These are phyloP conservation scores for Epichloe bromicola DNA, from an alignment of 2,329 filamentous ascomycete genomes.

Conservation along the genomic window DNA sequence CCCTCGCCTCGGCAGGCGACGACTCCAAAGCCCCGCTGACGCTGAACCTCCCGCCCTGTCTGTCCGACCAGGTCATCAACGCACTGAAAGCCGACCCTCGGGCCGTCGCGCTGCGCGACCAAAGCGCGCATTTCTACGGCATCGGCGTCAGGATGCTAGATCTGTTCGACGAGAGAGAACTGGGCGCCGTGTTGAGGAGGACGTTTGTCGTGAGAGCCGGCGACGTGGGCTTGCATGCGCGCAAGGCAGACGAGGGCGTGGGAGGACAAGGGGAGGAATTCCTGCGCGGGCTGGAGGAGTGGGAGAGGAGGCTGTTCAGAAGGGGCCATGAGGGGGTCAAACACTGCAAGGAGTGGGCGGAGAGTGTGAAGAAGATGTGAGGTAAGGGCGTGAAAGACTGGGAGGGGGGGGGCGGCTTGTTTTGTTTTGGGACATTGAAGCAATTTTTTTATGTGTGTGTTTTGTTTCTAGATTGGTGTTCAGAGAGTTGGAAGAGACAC, in stretches of 20 bases:
- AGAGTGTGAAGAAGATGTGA: slow-evolving; percentile 33
- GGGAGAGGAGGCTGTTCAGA: slow-evolving; percentile 65
- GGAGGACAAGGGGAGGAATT: slow-evolving; percentile 61
- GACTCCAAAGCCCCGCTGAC: slow-evolving; percentile 51
- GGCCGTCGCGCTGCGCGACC: slow-evolving; percentile 68
- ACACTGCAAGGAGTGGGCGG: slow-evolving; percentile 56
- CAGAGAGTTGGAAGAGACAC: too few species aligned
- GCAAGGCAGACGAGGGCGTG: slow-evolving; percentile 59
- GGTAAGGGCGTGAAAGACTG: too few species aligned
- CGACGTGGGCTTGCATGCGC: slow-evolving; percentile 78
- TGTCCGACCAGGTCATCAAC: slow-evolving; percentile 70
- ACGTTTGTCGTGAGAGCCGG: slow-evolving; percentile 72
- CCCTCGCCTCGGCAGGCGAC: slow-evolving; percentile 44
- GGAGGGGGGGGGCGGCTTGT: too few species aligned
- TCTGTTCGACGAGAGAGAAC: slow-evolving; percentile 68
- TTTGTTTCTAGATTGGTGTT: too few species aligned
- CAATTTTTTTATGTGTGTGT: too few species aligned
- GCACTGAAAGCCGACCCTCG: slow-evolving; percentile 84
- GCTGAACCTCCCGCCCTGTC: slow-evolving; percentile 66
- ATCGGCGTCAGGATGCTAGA: slow-evolving; percentile 78
- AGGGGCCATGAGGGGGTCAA: slow-evolving; percentile 63
- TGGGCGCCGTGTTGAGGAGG: slow-evolving; percentile 62
- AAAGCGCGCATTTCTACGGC: slow-evolving; percentile 79
- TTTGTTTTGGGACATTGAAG: too few species aligned
- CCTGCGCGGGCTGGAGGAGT: slow-evolving; percentile 76